Percentiles rank a stretch among this genome's conserved stretches.
phyloP scores from a whole-genome alignment of 1,139 yeast species.

The Geotrichum reessii region DNA sequence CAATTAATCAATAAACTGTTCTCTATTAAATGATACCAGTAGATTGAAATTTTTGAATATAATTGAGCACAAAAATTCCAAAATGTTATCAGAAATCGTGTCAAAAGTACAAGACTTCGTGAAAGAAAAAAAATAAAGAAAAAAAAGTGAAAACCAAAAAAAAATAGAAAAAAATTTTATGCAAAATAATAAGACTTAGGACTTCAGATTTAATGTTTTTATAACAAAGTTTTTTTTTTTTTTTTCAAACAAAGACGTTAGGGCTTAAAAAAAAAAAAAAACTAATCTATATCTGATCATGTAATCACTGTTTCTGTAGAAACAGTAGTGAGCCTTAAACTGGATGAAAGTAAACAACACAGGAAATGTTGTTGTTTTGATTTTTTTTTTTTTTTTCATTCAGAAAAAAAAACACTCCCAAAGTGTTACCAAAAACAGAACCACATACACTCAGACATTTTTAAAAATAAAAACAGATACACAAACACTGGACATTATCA shows the following conservation, averaged over 20 bases:
- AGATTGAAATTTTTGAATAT: not conserved
- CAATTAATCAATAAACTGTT: not conserved
- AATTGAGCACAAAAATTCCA: not conserved
- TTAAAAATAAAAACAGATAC: not conserved
- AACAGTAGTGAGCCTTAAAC: conserved; percentile 1
- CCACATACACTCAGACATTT: not conserved
- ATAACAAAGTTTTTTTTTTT: not conserved
- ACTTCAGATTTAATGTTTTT: not conserved
- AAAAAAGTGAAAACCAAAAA: not conserved
- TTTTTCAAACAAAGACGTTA: not conserved
- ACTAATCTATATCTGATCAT: not conserved
- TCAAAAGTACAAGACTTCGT: not conserved
- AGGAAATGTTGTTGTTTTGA: not conserved
- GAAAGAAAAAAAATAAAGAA: not conserved
- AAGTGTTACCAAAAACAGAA: not conserved
- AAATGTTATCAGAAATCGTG: not conserved
- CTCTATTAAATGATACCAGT: not conserved
- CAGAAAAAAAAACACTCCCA: not conserved
- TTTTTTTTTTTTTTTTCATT: not conserved
- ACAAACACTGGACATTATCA: not conserved
- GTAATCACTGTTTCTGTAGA: not conserved
- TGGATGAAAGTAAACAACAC: conserved; percentile 1
- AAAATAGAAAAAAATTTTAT: not conserved
- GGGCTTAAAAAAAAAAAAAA: no score
- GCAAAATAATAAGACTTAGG: not conserved